Evolutionary conservation across 768 basidiomycete genomes (phyloP).

Genomic region (Psilocybe sp.): DNA sequence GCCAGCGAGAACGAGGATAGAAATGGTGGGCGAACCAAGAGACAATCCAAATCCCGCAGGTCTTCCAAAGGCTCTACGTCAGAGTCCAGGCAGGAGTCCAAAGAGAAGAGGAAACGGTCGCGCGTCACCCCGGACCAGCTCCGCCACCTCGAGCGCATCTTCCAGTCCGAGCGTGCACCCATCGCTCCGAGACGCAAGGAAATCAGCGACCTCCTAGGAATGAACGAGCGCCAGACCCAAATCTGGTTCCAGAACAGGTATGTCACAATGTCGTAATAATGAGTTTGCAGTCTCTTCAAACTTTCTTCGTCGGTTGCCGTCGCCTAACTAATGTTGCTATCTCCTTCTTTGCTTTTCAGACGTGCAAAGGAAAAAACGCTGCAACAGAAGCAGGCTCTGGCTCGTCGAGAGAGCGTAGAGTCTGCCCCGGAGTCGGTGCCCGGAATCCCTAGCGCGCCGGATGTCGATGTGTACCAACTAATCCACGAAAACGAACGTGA

Average conservation of each 20-base stretch:
- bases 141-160: conserved; percentile 69
- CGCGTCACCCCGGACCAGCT: conserved; percentile 81
- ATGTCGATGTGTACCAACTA: conserved; percentile 59
- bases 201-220: conserved; percentile 70
- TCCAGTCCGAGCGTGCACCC: conserved; percentile 67
- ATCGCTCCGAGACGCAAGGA: conserved; percentile 69
- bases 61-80: conserved; percentile 18
- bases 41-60: too few species aligned
- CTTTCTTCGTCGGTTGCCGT: too few species aligned
- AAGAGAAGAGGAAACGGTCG: conserved; percentile 53
- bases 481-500: conserved; percentile 77
- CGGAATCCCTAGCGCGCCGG: conserved; percentile 46
- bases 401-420: conserved; percentile 28
- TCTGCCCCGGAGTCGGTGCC: conserved; percentile 49
- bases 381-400: conserved; percentile 44
- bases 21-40: too few species aligned
- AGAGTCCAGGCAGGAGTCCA: conserved; percentile 22
- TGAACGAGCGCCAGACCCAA: conserved; percentile 86
- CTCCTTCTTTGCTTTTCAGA: conserved; percentile 29
- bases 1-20: too few species aligned
- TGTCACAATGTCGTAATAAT: conserved; percentile 10
- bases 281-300: too few species aligned
- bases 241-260: conserved; percentile 90
- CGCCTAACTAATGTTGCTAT: too few species aligned
- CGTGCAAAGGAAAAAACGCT: conserved; percentile 81